These are phyloP conservation scores for Erysimum cheiranthoides DNA, from an alignment of 345 rosid genomes.

Conservation along the genomic window DNA sequence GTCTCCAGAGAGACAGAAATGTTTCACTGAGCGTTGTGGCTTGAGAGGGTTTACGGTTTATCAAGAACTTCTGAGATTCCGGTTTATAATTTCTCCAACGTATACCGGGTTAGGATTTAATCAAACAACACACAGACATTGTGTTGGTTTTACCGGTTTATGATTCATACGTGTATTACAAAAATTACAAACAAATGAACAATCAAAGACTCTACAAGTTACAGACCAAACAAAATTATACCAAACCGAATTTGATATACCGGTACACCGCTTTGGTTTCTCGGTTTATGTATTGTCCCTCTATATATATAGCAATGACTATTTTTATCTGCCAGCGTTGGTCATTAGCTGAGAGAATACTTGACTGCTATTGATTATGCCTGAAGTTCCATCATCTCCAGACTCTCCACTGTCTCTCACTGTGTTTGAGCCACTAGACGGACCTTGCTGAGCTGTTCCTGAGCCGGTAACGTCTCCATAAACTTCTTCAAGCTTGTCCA, in stretches of 20 bases:
- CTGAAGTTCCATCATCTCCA: slow-evolving; percentile 56
- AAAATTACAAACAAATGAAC: slow-evolving; percentile 2
- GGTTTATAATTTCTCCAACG: slow-evolving; percentile 19
- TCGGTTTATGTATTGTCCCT: slow-evolving; percentile 27
- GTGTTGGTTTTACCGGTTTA: slow-evolving; percentile 15
- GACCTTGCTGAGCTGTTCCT: slow-evolving; percentile 37
- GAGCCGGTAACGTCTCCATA: slow-evolving; percentile 10
- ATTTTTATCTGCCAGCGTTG: slow-evolving; percentile 67
- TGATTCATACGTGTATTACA: slow-evolving; percentile 11
- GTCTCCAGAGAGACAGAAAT: slow-evolving; percentile 34
- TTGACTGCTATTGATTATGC: slow-evolving; percentile 59
- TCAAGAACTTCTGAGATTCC: slow-evolving; percentile 32
- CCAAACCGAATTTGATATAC: slow-evolving; percentile 35
- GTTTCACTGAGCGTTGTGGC: slow-evolving; percentile 27
- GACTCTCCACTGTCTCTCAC: slow-evolving; percentile 44
- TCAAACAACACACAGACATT: not conserved
- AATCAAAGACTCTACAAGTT: slow-evolving; percentile 13
- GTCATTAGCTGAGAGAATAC: slow-evolving; percentile 93
- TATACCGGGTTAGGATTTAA: slow-evolving; percentile 17
- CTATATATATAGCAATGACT: slow-evolving; percentile 1
- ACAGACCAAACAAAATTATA: slow-evolving; percentile 23
- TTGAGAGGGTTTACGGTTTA: slow-evolving; percentile 35
- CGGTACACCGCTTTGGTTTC: slow-evolving; percentile 30
- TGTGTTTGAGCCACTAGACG: slow-evolving; percentile 33
- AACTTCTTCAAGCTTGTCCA: slow-evolving; percentile 45